Evolutionary conservation across 75 land plant genomes (phyloP), one percentile per base, ranked within the genome.

Genomic region (Pseudotsuga menziesii): DNA sequence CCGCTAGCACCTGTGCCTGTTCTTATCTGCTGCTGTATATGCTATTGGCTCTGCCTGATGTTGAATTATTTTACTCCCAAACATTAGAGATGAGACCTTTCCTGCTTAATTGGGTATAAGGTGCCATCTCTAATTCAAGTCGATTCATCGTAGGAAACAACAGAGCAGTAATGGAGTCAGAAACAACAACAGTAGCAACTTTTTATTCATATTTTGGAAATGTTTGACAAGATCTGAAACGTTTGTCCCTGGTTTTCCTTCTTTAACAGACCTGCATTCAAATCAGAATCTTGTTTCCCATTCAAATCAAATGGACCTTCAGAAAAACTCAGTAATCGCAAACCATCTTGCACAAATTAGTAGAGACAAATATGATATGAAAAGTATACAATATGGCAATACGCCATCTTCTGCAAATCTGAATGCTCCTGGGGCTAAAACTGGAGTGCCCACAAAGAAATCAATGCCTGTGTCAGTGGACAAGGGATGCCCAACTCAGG

Each of bases 51-150:
- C 41, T 44, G 23, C 52, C 44, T 36, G 19, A 0, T 69, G 20
- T 9, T 44, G 7, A 7, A 44, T 29, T 29, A 29, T 29, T 29
- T 0, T 29, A 19, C 52, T 61, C 26, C 64, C 26, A 69, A 20
- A 36, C 22, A 8, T 64, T 4, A 15, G 4, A 4, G 16, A 5
- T 32, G 6, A 64, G 15, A 64, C 39, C 69, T 17, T 17, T 5
- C 39, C 39, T 67, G 71, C 7, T 67, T 48, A 67, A 1, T 67
- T 69, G 72, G 72, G 72, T 32, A 4, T 66, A 66, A 4, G 64
- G 64, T 61, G 13, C 41, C 15, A 41, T 41, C 3, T 69, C 3
- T 13, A 12, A 17, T 69, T 2, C 44, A 35, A 66, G 29, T 63
- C 15, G 14, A 17, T 8, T 66, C 41, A 7, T n/a, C 29, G 14